Evolutionary conservation across 2,329 filamentous ascomycete species (phyloP).

Genomic region (Exophiala bonariae): DNA sequence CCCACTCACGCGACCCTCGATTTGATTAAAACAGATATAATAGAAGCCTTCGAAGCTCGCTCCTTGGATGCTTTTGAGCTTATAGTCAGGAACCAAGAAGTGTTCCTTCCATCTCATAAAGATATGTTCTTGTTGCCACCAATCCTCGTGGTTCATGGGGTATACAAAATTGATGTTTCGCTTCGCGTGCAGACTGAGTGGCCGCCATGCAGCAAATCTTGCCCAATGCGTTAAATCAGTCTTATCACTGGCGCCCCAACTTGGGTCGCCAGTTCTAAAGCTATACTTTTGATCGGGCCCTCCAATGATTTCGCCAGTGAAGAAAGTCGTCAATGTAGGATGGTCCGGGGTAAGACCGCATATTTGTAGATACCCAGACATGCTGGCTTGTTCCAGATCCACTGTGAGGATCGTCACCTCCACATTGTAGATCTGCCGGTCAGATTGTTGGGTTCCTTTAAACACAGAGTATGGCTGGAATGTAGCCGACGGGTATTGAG

Average conservation of each 20-base stretch:
- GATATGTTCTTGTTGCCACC: constrained; percentile 73
- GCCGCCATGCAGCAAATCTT: constrained; percentile 83
- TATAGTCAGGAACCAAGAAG: constrained; percentile 93
- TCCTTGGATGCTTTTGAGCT: constrained; percentile 84
- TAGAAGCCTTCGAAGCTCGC: constrained; percentile 99
- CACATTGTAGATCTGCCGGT: constrained; percentile 89
- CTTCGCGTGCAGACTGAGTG: constrained; percentile 66
- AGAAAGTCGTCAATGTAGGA: constrained; percentile 96
- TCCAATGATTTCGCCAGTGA: constrained; percentile 97
- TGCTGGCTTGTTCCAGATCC: constrained; percentile 87
- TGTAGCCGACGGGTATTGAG: constrained; percentile 80
- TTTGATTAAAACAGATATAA: constrained; percentile 97
- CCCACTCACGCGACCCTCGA: constrained; percentile 79
- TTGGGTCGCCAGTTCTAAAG: constrained; percentile 85
- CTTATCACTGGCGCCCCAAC: constrained; percentile 90
- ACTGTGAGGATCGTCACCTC: constrained; percentile 97
- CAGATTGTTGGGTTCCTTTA: constrained; percentile 86
- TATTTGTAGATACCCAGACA: constrained; percentile 93
- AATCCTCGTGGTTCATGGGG: constrained; percentile 48
- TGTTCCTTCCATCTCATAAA: constrained; percentile 99
- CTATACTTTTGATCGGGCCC: constrained; percentile 68
- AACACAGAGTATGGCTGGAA: constrained; percentile 86
- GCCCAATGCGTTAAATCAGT: constrained; percentile 92
- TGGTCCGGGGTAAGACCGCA: constrained; percentile 97
- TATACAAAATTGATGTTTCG: constrained; percentile 29